Base-by-base conservation (phyloP, 345 rosid species). In the Schrenkiella parvula region DNA sequence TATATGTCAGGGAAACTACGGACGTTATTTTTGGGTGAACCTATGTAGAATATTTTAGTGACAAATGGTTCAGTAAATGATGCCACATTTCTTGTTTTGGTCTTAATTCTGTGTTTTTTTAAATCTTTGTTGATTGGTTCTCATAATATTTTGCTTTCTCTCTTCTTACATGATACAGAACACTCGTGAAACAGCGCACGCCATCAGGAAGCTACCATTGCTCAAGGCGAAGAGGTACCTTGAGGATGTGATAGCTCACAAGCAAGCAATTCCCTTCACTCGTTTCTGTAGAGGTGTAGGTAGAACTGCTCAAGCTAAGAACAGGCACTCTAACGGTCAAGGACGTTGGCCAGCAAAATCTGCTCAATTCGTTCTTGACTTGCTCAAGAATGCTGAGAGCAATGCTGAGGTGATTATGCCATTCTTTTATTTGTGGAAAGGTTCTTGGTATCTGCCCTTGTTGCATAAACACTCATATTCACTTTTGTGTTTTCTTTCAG, bases 271-370 rank as follows among this genome's bases (percentile, higher is more conserved):
- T n/a, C 99, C 99, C n/a, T 95, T 95, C 88, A 78, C 93, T 6
- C 93, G 97, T 6, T 95, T 86, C 79, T 95, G 98, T 18, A 32
- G 98, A 69, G 99, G 98, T 43, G 97, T 95, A 4, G 99, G 98
- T n/a, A 84, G 98, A n/a, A 95, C 99, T 81, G 99, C 99, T 51
- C 99, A 95, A 82, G 99, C 98, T 23, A 95, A 95, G 83, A 92
- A 87, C 82, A 86, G 98, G 78, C 98, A 92, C 63, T 86, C 96
- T 1, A 95, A 95, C 70, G 99, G 99, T 25, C 98, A 95, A 69
- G 99, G 98, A 56, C 90, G 98, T 17, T 95, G 99, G 98, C 98
- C 99, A 0, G 91, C 80, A 0, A 95, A 95, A 64, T 95, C 99
- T 70, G 96, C 97, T 14, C 81, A 75, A 46, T 95, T 91, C 38